Base-by-base conservation (phyloP, 176 grass and related monocot genomes). In the Poa annua region DNA sequence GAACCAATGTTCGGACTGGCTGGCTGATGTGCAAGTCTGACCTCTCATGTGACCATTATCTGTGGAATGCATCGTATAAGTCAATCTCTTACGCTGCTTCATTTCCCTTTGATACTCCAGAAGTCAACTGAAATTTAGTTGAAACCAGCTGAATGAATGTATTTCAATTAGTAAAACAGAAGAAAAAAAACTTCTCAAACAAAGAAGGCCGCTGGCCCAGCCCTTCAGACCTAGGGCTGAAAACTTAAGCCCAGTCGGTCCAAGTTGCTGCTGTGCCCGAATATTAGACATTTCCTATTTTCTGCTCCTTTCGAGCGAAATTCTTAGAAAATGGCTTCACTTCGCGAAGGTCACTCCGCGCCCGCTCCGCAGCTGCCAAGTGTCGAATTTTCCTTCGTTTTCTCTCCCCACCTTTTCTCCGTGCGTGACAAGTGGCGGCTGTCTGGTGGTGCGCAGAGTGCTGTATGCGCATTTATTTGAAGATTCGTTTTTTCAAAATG, bases 11-110 rank as follows among this genome's bases (percentile, higher is more conserved):
- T 12, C 24, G 59, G 14, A 25, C 11, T 14, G 24, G 24, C 59
- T 63, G 60, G 60, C 60, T 63, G 60, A 3, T 9, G 63, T 66
- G 63, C 15, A 66, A 36, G 25, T 64, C 61, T 64, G 61, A 64
- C 61, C 61, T 17, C 26, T 64, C 25, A 16, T 33, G 12, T 63
- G 60, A 63, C 60, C 24, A 7, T 32, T 60, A 25, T 60, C 24
- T 11, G 10, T 26, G 13, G 25, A 33, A 16, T 63, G 60, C 60
- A 32, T 33, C 12, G 5, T 16, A 1, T 62, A 7, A 0, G 60
- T 12, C 11, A 32, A 15, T 29, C 12, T 63, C 9, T 32, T 34
- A 34, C 3, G 1, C 6, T 0, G 6, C 34, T 64, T 34, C 14
- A 33, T 64, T 64, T 34, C 0, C 25, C 4, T 32, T 63, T 32